Evolutionary conservation across 1,139 yeast genomes (phyloP).

Genomic region (Lodderomyces theae): DNA sequence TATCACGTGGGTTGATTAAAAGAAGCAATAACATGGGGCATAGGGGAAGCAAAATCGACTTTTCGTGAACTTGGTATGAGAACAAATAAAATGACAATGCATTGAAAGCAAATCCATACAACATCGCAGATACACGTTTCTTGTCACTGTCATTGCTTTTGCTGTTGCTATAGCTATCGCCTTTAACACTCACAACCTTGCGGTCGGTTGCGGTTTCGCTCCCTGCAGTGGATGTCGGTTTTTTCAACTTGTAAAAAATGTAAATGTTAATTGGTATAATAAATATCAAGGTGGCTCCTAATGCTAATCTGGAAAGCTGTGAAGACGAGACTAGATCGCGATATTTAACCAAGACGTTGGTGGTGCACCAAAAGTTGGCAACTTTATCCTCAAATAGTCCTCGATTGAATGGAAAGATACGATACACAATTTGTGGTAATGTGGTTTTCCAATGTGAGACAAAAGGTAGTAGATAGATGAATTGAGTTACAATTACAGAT

Average conservation of each 20-base stretch:
- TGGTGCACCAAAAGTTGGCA: slow-evolving; percentile 94
- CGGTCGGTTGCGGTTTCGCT: slow-evolving; percentile 4
- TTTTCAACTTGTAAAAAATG: slow-evolving; percentile 48
- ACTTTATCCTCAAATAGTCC: slow-evolving; percentile 98
- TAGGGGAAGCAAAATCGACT: slow-evolving; percentile 78
- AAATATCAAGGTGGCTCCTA: slow-evolving; percentile 61
- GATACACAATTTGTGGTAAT: slow-evolving; percentile 41
- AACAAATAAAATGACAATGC: slow-evolving; percentile 88
- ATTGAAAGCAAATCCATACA: slow-evolving; percentile 77
- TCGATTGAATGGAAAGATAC: slow-evolving; percentile 89
- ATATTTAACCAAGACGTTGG: slow-evolving; percentile 75
- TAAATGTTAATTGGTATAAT: slow-evolving; percentile 64
- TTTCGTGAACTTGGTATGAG: slow-evolving; percentile 97
- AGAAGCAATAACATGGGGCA: slow-evolving; percentile 76
- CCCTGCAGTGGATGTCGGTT: neutral
- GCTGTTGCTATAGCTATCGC: neutral
- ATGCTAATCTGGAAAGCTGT: slow-evolving; percentile 61
- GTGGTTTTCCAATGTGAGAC: slow-evolving; percentile 15
- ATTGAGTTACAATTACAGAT: slow-evolving; percentile 58
- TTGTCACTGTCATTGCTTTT: slow-evolving; percentile 13
- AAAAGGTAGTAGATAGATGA: slow-evolving; percentile 61
- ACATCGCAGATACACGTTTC: slow-evolving; percentile 21
- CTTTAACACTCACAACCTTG: neutral
- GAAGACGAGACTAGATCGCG: slow-evolving; percentile 49
- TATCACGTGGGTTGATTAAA: slow-evolving; percentile 52